These are phyloP conservation scores for Thuja plicata DNA, from an alignment of 83 land plant genomes.

Conservation along the genomic window DNA sequence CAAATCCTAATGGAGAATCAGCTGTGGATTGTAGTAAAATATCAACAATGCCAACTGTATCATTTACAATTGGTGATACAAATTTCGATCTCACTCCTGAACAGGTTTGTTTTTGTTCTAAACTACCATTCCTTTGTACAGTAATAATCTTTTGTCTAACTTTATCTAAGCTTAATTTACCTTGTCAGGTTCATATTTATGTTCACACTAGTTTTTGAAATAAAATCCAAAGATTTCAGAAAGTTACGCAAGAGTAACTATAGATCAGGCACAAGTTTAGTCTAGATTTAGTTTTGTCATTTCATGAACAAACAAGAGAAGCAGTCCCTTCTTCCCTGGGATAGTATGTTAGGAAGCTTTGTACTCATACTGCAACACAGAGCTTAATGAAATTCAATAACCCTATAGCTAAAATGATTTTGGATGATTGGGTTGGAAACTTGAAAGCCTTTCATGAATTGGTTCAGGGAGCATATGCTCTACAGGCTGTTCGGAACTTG, in stretches of 20 bases:
- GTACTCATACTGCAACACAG: background rate
- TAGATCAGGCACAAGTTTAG: background rate
- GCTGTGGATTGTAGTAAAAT: constrained; percentile 60
- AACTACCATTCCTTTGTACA: background rate
- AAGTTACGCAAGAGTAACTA: background rate
- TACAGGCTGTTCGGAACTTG: background rate
- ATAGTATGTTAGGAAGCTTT: background rate
- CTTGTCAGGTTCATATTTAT: background rate
- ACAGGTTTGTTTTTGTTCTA: constrained; percentile 4
- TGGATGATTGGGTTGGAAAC: background rate
- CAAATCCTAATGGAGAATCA: constrained; percentile 85
- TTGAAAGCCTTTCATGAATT: background rate
- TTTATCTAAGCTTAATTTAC: background rate
- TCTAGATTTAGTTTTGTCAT: background rate
- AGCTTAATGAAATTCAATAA: background rate
- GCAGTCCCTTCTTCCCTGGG: background rate
- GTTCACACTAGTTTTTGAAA: background rate
- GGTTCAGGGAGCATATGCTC: background rate
- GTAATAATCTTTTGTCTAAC: background rate
- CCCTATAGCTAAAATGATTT: background rate
- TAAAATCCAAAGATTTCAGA: background rate
- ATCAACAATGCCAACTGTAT: constrained; percentile 64
- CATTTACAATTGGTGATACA: constrained; percentile 77
- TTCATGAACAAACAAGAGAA: background rate
- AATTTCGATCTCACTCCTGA: constrained; percentile 26